Evolutionary conservation across 78 protist genomes (phyloP).

Genomic region (Dictyostelium firmibasis): DNA sequence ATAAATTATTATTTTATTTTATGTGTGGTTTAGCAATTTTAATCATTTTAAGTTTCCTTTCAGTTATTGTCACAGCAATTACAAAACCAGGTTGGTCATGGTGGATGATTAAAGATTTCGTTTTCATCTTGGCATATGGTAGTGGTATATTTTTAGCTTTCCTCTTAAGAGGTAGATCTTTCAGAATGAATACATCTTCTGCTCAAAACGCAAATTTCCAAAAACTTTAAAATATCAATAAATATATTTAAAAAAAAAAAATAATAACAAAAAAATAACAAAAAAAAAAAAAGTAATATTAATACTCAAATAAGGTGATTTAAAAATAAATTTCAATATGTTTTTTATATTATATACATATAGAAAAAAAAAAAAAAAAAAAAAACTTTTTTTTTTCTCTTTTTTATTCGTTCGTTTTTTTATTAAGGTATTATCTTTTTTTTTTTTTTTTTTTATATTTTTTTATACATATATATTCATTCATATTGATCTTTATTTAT

Average conservation of each 20-base stretch:
- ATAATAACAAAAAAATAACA: not conserved
- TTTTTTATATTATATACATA: too few species aligned
- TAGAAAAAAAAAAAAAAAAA: too few species aligned
- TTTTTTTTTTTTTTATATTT: too few species aligned
- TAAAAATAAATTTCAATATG: too few species aligned
- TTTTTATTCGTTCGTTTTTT: too few species aligned
- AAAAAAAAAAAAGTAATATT: too few species aligned
- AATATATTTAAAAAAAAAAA: not conserved
- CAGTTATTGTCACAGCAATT: slow-evolving; percentile 11
- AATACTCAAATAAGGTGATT: too few species aligned
- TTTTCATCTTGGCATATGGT: slow-evolving; percentile 18
- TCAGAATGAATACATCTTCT: slow-evolving; percentile 10
- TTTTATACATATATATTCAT: not conserved
- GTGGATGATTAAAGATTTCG: slow-evolving; percentile 44
- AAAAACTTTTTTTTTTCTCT: too few species aligned
- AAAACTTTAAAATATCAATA: slow-evolving; percentile 56
- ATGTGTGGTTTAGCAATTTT: slow-evolving; percentile 29
- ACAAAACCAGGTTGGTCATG: slow-evolving; percentile 11
- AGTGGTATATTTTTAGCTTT: slow-evolving; percentile 43
- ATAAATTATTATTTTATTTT: slow-evolving; percentile 11
- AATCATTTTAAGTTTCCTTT: not conserved
- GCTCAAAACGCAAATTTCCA: slow-evolving; percentile 31
- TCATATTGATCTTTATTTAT: not conserved
- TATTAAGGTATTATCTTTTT: too few species aligned
- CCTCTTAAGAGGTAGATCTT: slow-evolving; percentile 53